Percentiles rank a stretch among this genome's conserved stretches.
Conservation (phyloP, 306 rosid species). For the Medicago arabica region DNA sequence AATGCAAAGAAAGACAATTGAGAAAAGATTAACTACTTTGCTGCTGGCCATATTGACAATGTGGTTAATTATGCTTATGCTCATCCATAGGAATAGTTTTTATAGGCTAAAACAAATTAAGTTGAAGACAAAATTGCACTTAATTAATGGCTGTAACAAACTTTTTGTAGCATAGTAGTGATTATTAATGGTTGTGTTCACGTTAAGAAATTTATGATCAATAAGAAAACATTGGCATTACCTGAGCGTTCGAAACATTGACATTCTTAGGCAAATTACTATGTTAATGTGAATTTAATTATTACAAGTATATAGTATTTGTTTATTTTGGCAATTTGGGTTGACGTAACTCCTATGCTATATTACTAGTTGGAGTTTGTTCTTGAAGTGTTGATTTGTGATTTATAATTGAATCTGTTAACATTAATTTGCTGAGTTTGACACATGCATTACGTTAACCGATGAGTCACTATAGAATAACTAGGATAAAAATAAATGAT, state of each 20-base stretch:
- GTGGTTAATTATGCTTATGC: neutral
- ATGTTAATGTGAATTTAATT: neutral
- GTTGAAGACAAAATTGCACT: neutral
- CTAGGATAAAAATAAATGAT: too few species aligned
- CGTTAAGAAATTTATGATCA: neutral
- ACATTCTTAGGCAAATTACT: neutral
- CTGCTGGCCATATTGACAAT: conserved; percentile 36
- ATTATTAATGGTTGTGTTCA: too few species aligned
- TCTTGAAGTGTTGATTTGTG: neutral
- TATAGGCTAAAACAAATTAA: conserved; percentile 10
- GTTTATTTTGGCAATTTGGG: neutral
- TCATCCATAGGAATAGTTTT: neutral
- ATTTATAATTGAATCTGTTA: neutral
- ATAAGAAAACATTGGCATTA: too few species aligned
- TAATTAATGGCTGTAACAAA: neutral
- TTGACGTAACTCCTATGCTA: neutral
- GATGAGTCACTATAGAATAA: too few species aligned
- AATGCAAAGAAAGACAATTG: neutral
- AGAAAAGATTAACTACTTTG: neutral
- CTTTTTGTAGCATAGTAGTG: neutral
- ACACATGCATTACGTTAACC: neutral
- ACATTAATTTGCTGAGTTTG: neutral
- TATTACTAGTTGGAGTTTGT: neutral
- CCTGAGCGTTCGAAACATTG: neutral
- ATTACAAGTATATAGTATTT: neutral